A percentile compares a stretch with the other conserved stretches of the same genome.
Evolutionary conservation across 2,329 filamentous ascomycete genomes (phyloP).

Genomic region (Aspergillus novofumigatus): DNA sequence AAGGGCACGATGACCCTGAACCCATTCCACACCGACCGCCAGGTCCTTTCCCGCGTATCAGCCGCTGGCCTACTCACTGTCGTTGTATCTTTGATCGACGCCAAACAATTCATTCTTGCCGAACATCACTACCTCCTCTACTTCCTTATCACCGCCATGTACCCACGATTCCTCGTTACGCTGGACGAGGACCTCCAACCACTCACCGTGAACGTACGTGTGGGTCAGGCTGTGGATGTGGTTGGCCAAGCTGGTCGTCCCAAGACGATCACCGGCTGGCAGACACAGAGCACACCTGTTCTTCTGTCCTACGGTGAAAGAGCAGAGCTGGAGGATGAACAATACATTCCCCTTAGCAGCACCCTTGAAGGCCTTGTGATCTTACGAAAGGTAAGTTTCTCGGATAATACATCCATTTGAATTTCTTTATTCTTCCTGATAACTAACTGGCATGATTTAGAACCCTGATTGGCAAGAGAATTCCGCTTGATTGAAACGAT

Average conservation of each 20-base stretch:
- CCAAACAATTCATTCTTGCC: conserved; percentile 74
- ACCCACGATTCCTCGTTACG: conserved; percentile 92
- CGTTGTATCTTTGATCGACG: conserved; percentile 88
- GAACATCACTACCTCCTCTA: conserved; percentile 91
- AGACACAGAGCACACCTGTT: conserved; percentile 98
- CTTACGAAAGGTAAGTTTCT: conserved; percentile 76
- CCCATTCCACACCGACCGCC: conserved; percentile 98
- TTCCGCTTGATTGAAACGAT: conserved; percentile 30
- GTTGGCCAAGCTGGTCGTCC: conserved; percentile 94
- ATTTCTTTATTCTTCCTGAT: not conserved
- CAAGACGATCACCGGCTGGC: conserved; percentile 99
- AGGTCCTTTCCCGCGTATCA: conserved; percentile 87
- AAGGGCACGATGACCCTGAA: conserved; percentile 95
- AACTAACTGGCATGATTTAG: conserved; percentile 29
- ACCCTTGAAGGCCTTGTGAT: conserved; percentile 94
- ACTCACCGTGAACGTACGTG: conserved; percentile 89
- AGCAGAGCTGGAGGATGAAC: conserved; percentile 94
- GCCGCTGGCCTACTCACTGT: conserved; percentile 86
- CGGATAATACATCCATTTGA: not conserved
- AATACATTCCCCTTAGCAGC: conserved; percentile 89
- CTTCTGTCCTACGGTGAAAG: conserved; percentile 90
- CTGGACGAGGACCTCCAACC: conserved; percentile 93
- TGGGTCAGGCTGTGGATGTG: conserved; percentile 96
- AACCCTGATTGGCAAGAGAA: conserved; percentile 44
- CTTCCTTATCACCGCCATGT: conserved; percentile 94